Base-by-base conservation (phyloP, 768 basidiomycete genomes). In the Suillus tomentosus region DNA sequence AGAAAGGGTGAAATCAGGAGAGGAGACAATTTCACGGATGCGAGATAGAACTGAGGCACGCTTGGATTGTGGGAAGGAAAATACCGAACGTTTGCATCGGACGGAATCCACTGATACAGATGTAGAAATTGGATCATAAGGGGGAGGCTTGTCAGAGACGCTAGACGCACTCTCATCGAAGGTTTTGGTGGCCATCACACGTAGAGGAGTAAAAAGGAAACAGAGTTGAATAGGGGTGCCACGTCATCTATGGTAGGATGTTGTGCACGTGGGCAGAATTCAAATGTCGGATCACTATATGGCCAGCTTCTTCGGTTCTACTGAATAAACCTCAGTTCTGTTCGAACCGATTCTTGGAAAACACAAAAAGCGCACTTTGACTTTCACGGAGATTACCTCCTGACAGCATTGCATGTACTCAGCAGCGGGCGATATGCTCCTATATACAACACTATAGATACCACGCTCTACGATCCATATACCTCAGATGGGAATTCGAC, bases 21-120 rank as follows among this genome's bases (percentile, higher is more conserved):
- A 37, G 37, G 19, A 43, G 22, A 85, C 80, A n/a, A 85, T 74
- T 67, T 86, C 87, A 17, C 82, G 81, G 13, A 88, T 68, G 22
- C 86, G 79, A 5, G 78, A 77, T 2, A 82, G 74, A 6, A 86
- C 79, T 0, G 85, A 86, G 43, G 43, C 43, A 43, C 43, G 17
- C 42, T 42, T 42, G 14, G 15, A 42, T 43, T 19, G 43, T 43
- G 4, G 5, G 11, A 48, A 48, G 10, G 45, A n/a, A n/a, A 48
- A 48, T 13, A 22, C 5, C 0, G 10, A 47, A 2, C 4, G 5
- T 48, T 48, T 48, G n/a, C 19, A n/a, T 3, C 5, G 2, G 10
- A 45, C 2, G 1, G 22, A 48, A 48, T 48, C 2, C 5, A 11
- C 11, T 48, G 47, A 22, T 54, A 2, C 72, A 39, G 17, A 64